phyloP scores from a whole-genome alignment of 345 rosid genomes.

The Chamaenerion angustifolium region DNA sequence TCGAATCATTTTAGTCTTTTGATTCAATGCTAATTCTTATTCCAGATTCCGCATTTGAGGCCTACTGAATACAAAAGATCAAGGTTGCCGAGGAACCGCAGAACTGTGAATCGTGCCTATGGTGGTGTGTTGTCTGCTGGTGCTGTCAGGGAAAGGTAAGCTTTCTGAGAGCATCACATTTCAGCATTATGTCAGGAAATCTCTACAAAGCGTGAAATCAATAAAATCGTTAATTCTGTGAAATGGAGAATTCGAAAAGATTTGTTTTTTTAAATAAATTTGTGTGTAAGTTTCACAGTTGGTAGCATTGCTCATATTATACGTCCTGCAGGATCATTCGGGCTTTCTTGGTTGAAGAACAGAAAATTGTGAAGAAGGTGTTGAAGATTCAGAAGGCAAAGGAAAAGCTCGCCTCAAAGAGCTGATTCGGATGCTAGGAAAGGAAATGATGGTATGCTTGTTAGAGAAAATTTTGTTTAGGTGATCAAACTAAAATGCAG shows the following conservation, averaged over 20 bases:
- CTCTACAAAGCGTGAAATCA: too few species aligned
- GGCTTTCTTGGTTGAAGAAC: constrained; percentile 8
- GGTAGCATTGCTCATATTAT: too few species aligned
- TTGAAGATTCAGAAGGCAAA: constrained; percentile 7
- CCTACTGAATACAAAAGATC: constrained; percentile 4
- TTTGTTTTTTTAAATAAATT: too few species aligned
- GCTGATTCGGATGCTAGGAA: background rate
- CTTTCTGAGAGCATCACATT: too few species aligned
- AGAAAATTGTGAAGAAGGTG: constrained; percentile 10
- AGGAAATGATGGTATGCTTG: too few species aligned
- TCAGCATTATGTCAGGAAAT: too few species aligned
- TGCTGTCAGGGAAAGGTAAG: constrained; percentile 62
- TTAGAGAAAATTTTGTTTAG: too few species aligned
- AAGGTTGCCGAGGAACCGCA: constrained; percentile 43
- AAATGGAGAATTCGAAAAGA: too few species aligned
- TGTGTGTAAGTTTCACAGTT: too few species aligned
- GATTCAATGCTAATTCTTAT: background rate
- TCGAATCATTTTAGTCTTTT: too few species aligned
- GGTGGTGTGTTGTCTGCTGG: constrained; percentile 64
- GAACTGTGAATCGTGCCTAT: constrained; percentile 12
- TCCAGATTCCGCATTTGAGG: constrained; percentile 36
- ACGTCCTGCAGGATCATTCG: constrained; percentile 1
- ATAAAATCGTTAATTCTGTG: too few species aligned
- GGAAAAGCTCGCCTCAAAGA: constrained; percentile 7
- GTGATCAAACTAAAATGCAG: too few species aligned